A percentile compares a stretch with the other conserved stretches of the same genome.
phyloP scores from a whole-genome alignment of 371 early-diverging fungal species.

The Syncephalastrum racemosum region DNA sequence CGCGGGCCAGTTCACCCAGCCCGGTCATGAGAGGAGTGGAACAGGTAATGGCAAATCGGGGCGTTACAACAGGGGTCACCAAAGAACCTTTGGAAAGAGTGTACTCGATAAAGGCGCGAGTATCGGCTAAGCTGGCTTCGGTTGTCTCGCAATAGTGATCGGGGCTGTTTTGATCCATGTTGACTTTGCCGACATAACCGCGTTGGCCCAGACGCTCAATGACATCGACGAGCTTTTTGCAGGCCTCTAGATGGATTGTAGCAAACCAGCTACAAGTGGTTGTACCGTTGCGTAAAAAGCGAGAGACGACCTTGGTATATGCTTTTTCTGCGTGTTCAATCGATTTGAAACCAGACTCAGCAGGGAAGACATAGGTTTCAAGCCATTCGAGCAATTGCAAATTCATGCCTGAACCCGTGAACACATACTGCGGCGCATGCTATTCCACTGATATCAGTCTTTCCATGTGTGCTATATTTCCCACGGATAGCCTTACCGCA shows the following conservation, averaged over 20 bases:
- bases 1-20: slow-evolving; percentile 69
- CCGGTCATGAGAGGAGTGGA: slow-evolving; percentile 63
- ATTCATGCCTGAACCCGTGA: slow-evolving; percentile 86
- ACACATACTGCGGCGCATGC: slow-evolving; percentile 95
- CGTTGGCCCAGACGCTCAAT: slow-evolving; percentile 80
- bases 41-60: slow-evolving; percentile 89
- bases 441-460: slow-evolving; percentile 12
- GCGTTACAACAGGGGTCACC: slow-evolving; percentile 83
- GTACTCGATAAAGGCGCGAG: slow-evolving; percentile 68
- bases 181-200: slow-evolving; percentile 91
- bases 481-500: slow-evolving; percentile 45
- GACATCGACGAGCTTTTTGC: slow-evolving; percentile 67
- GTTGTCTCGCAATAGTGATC: slow-evolving; percentile 73
- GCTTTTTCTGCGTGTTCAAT: slow-evolving; percentile 58
- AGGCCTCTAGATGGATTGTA: slow-evolving; percentile 80
- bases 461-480: slow-evolving; percentile 1
- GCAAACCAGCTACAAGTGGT: slow-evolving; percentile 92
- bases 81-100: slow-evolving; percentile 36
- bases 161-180: slow-evolving; percentile 90
- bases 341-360: slow-evolving; percentile 71
- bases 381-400: slow-evolving; percentile 91
- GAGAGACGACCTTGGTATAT: slow-evolving; percentile 65
- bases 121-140: slow-evolving; percentile 63
- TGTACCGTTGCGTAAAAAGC: slow-evolving; percentile 75
- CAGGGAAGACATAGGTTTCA: slow-evolving; percentile 82